Base-by-base conservation (phyloP, 139 green algal genomes). In the Tetradesmus obliquus region DNA sequence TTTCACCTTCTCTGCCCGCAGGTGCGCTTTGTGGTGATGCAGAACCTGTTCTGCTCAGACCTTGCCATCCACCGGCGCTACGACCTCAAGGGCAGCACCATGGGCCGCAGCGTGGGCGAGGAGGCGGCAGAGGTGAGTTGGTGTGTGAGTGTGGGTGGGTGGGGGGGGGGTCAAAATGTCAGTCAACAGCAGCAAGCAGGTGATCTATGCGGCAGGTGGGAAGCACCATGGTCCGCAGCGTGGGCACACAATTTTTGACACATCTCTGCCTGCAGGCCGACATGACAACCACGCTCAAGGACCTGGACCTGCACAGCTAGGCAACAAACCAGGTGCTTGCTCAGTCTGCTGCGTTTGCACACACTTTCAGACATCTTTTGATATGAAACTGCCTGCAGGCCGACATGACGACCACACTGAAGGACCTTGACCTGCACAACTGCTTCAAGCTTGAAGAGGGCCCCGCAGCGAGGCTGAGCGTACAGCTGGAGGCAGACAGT, bases 1-100 rank as follows among this genome's bases (percentile, higher is more conserved):
- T 22, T 57, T 85, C 7, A 5, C 4, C 17, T 85, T 10, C 22
- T 22, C 12, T 87, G 53, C 82, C 82, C 69, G 82, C 83, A 98
- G 94, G 96, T 97, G 55, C 96, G 97, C 1, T 99, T 99, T 91
- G 93, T 99, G 57, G 97, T 99, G 1, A 99, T 99, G 98, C 95
- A 90, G 91, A 99, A 99, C 93, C 92, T 99, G 20, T 97, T 99
- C 85, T 94, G 94, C 85, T 97, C 97, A 0, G 94, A 97, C 72
- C 92, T 98, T 55, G 94, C 92, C 12, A 93, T 99, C 60, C 98
- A 99, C 93, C 93, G 94, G 32, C 96, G 95, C 72, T 99, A 96
- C 90, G 98, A 99, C 93, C 94, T 99, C 55, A 99, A 99, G 93
- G 98, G 98, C 12, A 98, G 94, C 53, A 98, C 95, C 24, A 91